phyloP scores from a whole-genome alignment of 2,329 filamentous ascomycete genomes.

The Acarospora socialis region DNA sequence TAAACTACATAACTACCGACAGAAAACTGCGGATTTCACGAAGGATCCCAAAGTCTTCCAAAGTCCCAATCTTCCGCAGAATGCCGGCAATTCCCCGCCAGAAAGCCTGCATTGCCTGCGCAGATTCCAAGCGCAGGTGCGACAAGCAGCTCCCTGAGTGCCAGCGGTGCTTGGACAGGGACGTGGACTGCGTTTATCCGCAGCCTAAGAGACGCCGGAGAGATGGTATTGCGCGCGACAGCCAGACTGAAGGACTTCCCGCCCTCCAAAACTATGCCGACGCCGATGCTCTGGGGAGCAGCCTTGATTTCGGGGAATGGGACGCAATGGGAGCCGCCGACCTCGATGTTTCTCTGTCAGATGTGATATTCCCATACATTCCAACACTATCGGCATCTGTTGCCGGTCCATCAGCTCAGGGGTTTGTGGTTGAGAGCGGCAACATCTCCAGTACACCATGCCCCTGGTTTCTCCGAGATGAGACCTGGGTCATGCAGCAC shows the following conservation, averaged over 20 bases:
- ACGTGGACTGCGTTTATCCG: conserved; percentile 6
- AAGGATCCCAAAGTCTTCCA: too few species aligned
- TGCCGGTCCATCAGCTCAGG: conserved; percentile 1
- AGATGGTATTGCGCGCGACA: conserved; percentile 2
- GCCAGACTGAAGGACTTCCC: conserved; percentile 1
- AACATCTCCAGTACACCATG: conserved; percentile 4
- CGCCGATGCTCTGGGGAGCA: background rate
- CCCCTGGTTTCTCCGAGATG: conserved; percentile 8
- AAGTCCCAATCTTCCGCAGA: too few species aligned
- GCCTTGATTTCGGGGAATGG: conserved; percentile 4
- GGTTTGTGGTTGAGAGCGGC: conserved; percentile 1
- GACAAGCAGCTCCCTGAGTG: conserved; percentile 8
- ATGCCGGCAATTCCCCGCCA: conserved; percentile 1
- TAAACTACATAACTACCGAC: too few species aligned
- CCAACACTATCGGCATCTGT: background rate
- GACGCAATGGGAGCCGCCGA: conserved; percentile 1
- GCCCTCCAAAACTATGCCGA: background rate
- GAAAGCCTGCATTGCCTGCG: conserved; percentile 8
- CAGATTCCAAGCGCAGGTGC: conserved; percentile 7
- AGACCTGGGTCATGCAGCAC: conserved; percentile 7
- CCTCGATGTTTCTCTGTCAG: conserved; percentile 1
- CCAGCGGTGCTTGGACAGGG: conserved; percentile 6
- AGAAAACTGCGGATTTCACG: too few species aligned
- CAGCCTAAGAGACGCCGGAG: conserved; percentile 6
- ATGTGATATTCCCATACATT: conserved; percentile 3